Base-by-base conservation (phyloP, 2,329 filamentous ascomycete species). In the Alternaria hordeiaustralica region DNA sequence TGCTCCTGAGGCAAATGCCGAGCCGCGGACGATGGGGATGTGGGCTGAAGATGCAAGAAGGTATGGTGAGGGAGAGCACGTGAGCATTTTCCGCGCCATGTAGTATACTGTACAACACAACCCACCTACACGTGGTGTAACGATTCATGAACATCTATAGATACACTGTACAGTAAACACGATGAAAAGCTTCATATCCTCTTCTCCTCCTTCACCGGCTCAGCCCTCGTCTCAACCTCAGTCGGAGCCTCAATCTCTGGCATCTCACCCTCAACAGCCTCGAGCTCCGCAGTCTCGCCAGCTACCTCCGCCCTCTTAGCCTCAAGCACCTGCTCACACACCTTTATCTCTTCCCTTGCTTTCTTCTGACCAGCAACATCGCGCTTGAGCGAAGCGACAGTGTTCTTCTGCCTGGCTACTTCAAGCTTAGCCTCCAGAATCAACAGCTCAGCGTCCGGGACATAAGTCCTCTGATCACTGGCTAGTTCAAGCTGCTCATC, bases 141-240 rank as follows among this genome's bases (percentile, higher is more conserved):
- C 64, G 63, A 64, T 26, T 53, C 20, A 61, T 54, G 51, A 66
- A 55, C 44, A 49, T 70, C 54, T 68, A 69, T 63, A 61, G 45
- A 64, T 70, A 65, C 51, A 67, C 50, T 66, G 63, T 70, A 68
- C 61, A 65, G 63, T 63, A 63, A 60, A 50, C 57, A 63, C 25
- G 33, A 44, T 12, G 10, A 61, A 28, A 43, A 44, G 12, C 6
- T 9, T 55, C 49, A 26, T 61, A 51, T 64, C 56, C 43, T 67
- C 61, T 67, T 63, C 36, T 66, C 63, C 44, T 63, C 46, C 28
- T 58, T 63, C 13, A 2, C 58, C 13, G 33, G 2, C 13, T 56
- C 51, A 28, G 7, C 9, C 4, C 8, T 50, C 8, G 23, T 26
- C 36, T 65, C 65, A 5, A 36, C 23, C 6, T 44, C 51, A 20